Evolutionary conservation across 805 yeast genomes (phyloP).

Genomic region (Wickerhamomyces subpelliculosus): DNA sequence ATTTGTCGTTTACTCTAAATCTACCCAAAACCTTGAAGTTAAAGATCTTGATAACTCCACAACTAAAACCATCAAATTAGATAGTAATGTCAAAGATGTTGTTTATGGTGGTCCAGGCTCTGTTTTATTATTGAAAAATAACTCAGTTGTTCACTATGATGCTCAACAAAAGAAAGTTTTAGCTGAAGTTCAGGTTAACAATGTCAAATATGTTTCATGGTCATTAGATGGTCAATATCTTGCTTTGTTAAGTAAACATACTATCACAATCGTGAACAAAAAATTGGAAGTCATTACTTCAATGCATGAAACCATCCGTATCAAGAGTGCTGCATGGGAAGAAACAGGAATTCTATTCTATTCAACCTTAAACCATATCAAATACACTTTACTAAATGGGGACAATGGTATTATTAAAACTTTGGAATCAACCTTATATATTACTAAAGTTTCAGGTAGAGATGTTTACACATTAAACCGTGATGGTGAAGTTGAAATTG

Average conservation of each 20-base stretch:
- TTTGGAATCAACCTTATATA: slow-evolving; percentile 79
- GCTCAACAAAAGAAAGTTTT: slow-evolving; percentile 85
- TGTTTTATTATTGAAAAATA: slow-evolving; percentile 64
- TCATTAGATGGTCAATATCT: slow-evolving; percentile 80
- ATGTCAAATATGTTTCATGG: slow-evolving; percentile 87
- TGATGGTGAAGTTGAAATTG: slow-evolving; percentile 71
- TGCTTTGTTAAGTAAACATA: slow-evolving; percentile 87
- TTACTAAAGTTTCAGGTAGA: slow-evolving; percentile 62
- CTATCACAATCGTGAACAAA: slow-evolving; percentile 80
- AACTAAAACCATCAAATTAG: slow-evolving; percentile 75
- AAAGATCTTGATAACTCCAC: slow-evolving; percentile 75
- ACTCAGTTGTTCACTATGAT: slow-evolving; percentile 75
- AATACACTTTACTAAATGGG: slow-evolving; percentile 88
- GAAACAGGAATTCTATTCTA: slow-evolving; percentile 86
- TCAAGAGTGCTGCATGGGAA: slow-evolving; percentile 97
- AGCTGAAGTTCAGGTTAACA: slow-evolving; percentile 59
- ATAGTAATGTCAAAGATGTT: slow-evolving; percentile 62
- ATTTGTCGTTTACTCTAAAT: slow-evolving; percentile 71
- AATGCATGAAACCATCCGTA: slow-evolving; percentile 93
- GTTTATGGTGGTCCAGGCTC: slow-evolving; percentile 78
- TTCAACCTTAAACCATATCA: slow-evolving; percentile 92
- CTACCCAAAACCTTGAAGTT: slow-evolving; percentile 63
- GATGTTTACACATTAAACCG: slow-evolving; percentile 79
- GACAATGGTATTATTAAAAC: slow-evolving; percentile 94
- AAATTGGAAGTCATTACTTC: slow-evolving; percentile 72